Evolutionary conservation across 805 yeast species (phyloP), one percentile per base, ranked within the genome.

Genomic region (Sporopachydermia lactativora): DNA sequence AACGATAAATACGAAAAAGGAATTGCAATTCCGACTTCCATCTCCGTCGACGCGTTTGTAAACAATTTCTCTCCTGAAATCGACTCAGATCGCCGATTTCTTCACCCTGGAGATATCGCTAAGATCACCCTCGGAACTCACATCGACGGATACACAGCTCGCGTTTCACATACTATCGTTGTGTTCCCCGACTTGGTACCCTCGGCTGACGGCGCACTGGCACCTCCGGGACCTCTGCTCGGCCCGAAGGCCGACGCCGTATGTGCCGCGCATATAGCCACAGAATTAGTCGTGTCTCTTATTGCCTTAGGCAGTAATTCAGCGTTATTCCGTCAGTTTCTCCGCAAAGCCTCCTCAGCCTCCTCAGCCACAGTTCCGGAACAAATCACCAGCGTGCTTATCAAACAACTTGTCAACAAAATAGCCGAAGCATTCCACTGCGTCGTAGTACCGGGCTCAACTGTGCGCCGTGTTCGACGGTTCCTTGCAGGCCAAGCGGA

Each of bases 401-500:
- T 92, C 45, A 76, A 95, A 58, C 57, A 64, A 16, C 62, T 85
- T 38, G 96, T 86, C 18, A 94, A 92, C 53, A 69, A 77, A n/a
- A 70, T 92, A 52, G 97, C 95, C n/a, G 71, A 70, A 43, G 66
- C 80, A 1, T 92, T 77, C 63, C 75, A 81, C 57, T 85, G 95
- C 66, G 68, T 68, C 43, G 85, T 92, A 41, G 85, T 83, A 31
- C 97, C 97, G 19, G 95, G 95, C 0, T 83, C 96, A 16, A 78
- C 84, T 57, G 82, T 92, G 36, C 80, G 98, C 64, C 74, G 96
- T 59, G 71, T 88, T 43, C 75, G 95, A 66, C 75, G 97, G 55
- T 92, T 89, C 53, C 73, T 92, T 54, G 94, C 95, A 34, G 98
- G 98, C 41, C 98, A 92, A 66, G 79, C 88, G 44, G 94, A 85